Evolutionary conservation across 2,329 filamentous ascomycete species (phyloP).

Genomic region (Pseudopithomyces maydicus): DNA sequence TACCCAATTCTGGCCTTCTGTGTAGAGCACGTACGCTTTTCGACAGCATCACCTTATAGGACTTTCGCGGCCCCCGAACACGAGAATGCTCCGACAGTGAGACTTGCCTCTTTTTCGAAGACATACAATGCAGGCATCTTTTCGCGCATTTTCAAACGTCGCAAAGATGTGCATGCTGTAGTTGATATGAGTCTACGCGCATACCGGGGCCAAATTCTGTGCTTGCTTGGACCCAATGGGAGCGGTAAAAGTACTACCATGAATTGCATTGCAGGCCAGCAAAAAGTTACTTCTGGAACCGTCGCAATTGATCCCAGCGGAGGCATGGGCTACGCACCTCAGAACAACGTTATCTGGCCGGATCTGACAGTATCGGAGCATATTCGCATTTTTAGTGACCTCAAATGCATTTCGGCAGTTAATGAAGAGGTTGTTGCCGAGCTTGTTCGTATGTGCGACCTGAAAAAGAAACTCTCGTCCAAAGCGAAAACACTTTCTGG

Average conservation of each 20-base stretch:
- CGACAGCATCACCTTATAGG: constrained; percentile 24
- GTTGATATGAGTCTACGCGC: constrained; percentile 24
- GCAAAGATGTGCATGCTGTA: constrained; percentile 26
- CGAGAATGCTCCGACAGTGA: constrained; percentile 47
- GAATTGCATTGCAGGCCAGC: constrained; percentile 29
- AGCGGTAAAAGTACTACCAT: constrained; percentile 32
- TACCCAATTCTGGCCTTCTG: constrained; percentile 27
- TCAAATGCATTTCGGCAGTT: constrained; percentile 25
- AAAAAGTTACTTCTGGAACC: constrained; percentile 27
- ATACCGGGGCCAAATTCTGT: constrained; percentile 30
- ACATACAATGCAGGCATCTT: constrained; percentile 25
- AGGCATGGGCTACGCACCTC: constrained; percentile 32
- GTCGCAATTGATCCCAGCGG: constrained; percentile 27
- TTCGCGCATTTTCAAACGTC: constrained; percentile 21
- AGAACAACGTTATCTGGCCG: constrained; percentile 33
- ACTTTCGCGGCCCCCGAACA: constrained; percentile 36
- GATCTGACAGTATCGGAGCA: constrained; percentile 36
- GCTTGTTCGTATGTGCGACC: constrained; percentile 64
- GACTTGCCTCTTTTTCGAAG: constrained; percentile 23
- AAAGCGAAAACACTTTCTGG: constrained; percentile 78
- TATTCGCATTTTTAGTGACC: constrained; percentile 33
- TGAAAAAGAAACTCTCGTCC: constrained; percentile 73
- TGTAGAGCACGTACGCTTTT: constrained; percentile 25
- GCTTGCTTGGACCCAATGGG: constrained; percentile 32
- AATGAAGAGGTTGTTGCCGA: constrained; percentile 57